phyloP scores from a whole-genome alignment of 192 early-diverging fungal genomes.

The Backusella psychrophila region DNA sequence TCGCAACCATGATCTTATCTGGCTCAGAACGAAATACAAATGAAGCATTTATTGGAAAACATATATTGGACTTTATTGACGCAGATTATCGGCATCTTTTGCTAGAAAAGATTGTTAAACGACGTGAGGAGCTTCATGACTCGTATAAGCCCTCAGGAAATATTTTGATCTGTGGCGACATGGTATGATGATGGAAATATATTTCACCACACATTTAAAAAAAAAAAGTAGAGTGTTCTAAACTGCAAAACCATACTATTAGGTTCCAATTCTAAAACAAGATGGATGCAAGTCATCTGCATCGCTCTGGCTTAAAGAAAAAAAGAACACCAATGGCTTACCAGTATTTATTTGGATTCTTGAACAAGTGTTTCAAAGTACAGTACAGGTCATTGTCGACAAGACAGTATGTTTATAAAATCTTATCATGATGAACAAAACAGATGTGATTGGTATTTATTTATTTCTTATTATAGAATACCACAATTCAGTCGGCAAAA shows the following conservation, averaged over 20 bases:
- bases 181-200: slow-evolving; percentile 16
- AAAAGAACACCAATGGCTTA: slow-evolving; percentile 40
- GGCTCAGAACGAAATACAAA: background rate
- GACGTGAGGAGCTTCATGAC: background rate
- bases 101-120: slow-evolving; percentile 2
- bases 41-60: background rate
- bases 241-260: background rate
- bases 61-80: slow-evolving; percentile 24
- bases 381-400: slow-evolving; percentile 21
- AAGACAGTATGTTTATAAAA: background rate
- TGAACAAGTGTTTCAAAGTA: slow-evolving; percentile 54
- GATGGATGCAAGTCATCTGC: slow-evolving; percentile 53
- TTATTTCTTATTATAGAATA: slow-evolving; percentile 29
- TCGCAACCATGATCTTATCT: slow-evolving; percentile 31
- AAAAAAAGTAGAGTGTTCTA: background rate
- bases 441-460: background rate
- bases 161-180: slow-evolving; percentile 30
- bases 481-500: slow-evolving; percentile 42
- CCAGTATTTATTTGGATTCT: slow-evolving; percentile 61
- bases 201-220: background rate
- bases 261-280: slow-evolving; percentile 57
- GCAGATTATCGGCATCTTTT: slow-evolving; percentile 3
- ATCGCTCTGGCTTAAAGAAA: slow-evolving; percentile 60
- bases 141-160: background rate
- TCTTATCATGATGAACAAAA: background rate